These are phyloP conservation scores for Cladosporium phlei DNA, from an alignment of 2,329 filamentous ascomycete species.

Conservation along the genomic window DNA sequence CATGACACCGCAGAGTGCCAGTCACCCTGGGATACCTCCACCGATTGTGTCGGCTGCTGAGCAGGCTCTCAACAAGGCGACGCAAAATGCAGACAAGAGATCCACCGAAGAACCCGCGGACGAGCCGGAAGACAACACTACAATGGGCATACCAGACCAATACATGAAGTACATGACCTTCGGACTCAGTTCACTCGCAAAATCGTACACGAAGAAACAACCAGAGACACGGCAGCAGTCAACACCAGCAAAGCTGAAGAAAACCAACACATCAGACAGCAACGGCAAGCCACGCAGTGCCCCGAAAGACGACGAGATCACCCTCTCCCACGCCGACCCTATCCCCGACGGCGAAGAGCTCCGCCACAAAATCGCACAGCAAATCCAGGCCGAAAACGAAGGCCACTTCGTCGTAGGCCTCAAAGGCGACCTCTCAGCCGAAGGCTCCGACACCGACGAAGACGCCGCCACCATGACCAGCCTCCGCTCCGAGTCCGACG, in stretches of 20 bases:
- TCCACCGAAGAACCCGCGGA: constrained; percentile 6
- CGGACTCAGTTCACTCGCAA: constrained; percentile 36
- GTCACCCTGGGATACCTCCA: constrained; percentile 40
- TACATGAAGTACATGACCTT: constrained; percentile 50
- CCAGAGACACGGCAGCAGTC: constrained; percentile 22
- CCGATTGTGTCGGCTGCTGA: constrained; percentile 45
- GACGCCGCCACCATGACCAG: constrained; percentile 25
- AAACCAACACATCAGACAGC: not conserved
- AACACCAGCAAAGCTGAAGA: constrained; percentile 22
- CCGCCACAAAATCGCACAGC: constrained; percentile 58
- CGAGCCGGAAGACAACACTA: constrained; percentile 27
- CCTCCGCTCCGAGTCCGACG: constrained; percentile 22
- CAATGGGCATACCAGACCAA: constrained; percentile 41
- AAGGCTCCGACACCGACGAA: constrained; percentile 44
- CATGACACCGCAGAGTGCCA: constrained; percentile 7
- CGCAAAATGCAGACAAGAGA: constrained; percentile 32
- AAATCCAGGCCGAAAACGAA: constrained; percentile 40
- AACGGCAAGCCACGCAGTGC: constrained; percentile 3
- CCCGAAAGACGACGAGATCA: constrained; percentile 15
- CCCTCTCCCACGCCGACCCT: constrained; percentile 29
- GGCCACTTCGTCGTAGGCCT: constrained; percentile 65
- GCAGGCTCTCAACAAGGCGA: constrained; percentile 40
- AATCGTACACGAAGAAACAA: constrained; percentile 20
- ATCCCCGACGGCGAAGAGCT: constrained; percentile 42
- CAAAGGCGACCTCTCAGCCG: constrained; percentile 51